Conservation (phyloP, 2,329 filamentous ascomycete genomes). For the Paramyrothecium roridum region DNA sequence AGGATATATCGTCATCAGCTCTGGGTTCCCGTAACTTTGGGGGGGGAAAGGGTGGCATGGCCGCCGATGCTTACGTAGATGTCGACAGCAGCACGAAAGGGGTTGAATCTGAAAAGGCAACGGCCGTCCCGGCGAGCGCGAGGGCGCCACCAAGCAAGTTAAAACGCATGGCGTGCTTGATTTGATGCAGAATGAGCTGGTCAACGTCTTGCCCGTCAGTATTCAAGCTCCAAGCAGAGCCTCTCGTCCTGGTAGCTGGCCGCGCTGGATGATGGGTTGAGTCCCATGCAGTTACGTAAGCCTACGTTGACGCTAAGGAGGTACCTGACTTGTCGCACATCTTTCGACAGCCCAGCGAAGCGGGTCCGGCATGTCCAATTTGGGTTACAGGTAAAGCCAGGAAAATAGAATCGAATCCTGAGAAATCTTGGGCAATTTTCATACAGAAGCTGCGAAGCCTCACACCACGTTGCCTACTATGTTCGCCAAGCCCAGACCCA, state of each 20-base stretch:
- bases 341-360: background rate
- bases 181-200: slow-evolving; percentile 11
- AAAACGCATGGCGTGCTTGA: slow-evolving; percentile 48
- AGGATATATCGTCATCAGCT: slow-evolving; percentile 12
- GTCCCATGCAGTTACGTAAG: background rate
- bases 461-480: slow-evolving; percentile 15
- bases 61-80: slow-evolving; percentile 59
- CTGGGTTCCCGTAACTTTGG: slow-evolving; percentile 15
- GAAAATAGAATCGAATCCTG: background rate
- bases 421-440: slow-evolving; percentile 4
- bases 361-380: background rate
- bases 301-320: too few relatives aligned
- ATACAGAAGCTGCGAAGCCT: background rate
- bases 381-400: background rate
- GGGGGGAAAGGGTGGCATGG: slow-evolving; percentile 3
- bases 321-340: background rate
- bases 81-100: slow-evolving; percentile 89
- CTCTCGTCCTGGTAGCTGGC: background rate
- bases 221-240: background rate
- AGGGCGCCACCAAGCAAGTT: slow-evolving; percentile 47
- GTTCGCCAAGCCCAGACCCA: slow-evolving; percentile 58
- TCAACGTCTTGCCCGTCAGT: background rate
- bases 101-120: slow-evolving; percentile 81
- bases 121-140: slow-evolving; percentile 54
- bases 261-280: background rate